Evolutionary conservation across 805 yeast genomes (phyloP).

Genomic region (Zygotorulaspora sp.): DNA sequence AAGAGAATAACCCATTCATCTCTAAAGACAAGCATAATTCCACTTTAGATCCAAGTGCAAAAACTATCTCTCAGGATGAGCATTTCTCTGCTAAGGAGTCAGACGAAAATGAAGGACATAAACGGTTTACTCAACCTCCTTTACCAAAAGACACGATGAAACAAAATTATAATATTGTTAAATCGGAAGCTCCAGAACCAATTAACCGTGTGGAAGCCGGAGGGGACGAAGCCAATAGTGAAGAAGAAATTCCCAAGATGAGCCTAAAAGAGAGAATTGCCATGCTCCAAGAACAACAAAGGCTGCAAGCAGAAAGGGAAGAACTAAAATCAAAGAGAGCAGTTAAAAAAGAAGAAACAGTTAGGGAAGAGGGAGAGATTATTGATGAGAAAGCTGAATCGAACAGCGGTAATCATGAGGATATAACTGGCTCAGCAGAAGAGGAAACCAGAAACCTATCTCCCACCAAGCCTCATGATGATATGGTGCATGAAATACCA

Average conservation of each 20-base stretch:
- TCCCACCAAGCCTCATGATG: background rate
- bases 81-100: too few relatives aligned
- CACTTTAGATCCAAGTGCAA: constrained; percentile 41
- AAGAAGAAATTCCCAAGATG: constrained; percentile 63
- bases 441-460: background rate
- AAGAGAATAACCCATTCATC: constrained; percentile 48
- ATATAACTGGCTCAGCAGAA: constrained; percentile 1
- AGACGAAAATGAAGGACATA: too few relatives aligned
- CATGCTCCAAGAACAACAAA: constrained; percentile 72
- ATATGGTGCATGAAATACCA: background rate
- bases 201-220: constrained; percentile 17
- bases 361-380: background rate
- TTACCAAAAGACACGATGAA: constrained; percentile 8
- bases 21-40: constrained; percentile 50
- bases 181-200: constrained; percentile 23
- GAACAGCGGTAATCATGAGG: background rate
- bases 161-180: constrained; percentile 7
- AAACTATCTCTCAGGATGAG: constrained; percentile 53
- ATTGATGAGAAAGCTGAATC: too few relatives aligned
- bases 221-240: constrained; percentile 24
- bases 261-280: constrained; percentile 86
- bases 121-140: constrained; percentile 52
- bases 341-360: constrained; percentile 35
- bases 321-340: constrained; percentile 53
- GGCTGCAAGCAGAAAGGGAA: constrained; percentile 71